phyloP scores from a whole-genome alignment of 129 eudicot genomes.

The Cynara cardunculus region DNA sequence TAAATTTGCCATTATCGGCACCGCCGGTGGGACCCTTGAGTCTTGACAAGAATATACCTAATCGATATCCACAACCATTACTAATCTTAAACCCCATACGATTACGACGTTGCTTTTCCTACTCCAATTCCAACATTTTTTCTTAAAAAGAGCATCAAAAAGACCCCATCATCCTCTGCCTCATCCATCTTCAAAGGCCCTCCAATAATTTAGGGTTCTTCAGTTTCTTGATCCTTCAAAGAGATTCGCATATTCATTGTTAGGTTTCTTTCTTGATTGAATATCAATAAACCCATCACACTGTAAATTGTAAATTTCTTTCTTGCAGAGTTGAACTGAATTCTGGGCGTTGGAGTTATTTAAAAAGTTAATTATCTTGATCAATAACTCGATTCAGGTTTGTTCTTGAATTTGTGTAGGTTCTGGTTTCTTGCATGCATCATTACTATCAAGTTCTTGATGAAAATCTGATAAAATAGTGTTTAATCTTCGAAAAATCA shows the following conservation, averaged over 20 bases:
- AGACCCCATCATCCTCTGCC: neutral
- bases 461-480: neutral
- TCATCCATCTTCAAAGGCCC: slow-evolving; percentile 14
- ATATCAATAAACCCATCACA: neutral
- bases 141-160: neutral
- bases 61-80: neutral
- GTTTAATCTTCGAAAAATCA: neutral
- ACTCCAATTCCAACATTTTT: slow-evolving; percentile 14
- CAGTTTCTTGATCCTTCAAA: neutral
- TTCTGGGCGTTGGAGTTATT: slow-evolving; percentile 21
- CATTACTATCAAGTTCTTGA: neutral
- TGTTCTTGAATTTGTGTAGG: slow-evolving; percentile 1
- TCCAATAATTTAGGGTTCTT: slow-evolving; percentile 15
- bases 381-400: slow-evolving; percentile 20
- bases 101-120: slow-evolving; percentile 14
- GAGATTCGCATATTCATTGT: neutral
- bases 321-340: slow-evolving; percentile 16
- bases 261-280: neutral
- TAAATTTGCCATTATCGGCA: neutral
- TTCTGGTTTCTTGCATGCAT: slow-evolving; percentile 4
- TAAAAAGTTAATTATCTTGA: neutral
- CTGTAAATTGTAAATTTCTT: neutral
- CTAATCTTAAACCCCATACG: neutral
- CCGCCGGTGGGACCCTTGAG: neutral
- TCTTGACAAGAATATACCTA: neutral